Evolutionary conservation across 164 flowering plant genomes (phyloP).

Genomic region (Cinnamomum chago): DNA sequence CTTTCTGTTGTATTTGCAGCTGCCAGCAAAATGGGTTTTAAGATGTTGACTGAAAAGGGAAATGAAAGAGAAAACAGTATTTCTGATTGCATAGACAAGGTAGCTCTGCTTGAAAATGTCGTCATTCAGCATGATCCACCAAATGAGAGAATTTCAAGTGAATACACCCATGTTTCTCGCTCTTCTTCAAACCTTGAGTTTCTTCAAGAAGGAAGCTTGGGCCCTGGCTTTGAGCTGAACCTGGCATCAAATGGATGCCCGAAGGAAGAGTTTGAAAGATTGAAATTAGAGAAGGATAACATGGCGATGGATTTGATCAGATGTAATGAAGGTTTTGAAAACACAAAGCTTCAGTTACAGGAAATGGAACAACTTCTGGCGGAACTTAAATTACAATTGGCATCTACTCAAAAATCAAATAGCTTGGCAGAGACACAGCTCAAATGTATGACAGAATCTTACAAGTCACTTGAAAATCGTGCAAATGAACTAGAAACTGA

Average conservation of each 20-base stretch:
- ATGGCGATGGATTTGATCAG: constrained; percentile 45
- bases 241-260: constrained; percentile 35
- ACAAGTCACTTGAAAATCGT: constrained; percentile 75
- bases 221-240: constrained; percentile 41
- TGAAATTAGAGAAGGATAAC: constrained; percentile 66
- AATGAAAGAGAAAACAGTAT: constrained; percentile 46
- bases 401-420: constrained; percentile 65
- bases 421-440: constrained; percentile 93
- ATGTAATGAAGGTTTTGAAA: constrained; percentile 54
- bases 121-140: constrained; percentile 31
- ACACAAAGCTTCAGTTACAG: constrained; percentile 50
- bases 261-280: constrained; percentile 58
- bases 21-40: constrained; percentile 51
- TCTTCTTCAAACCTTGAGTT: constrained; percentile 55
- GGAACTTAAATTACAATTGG: constrained; percentile 68
- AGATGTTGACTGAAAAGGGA: constrained; percentile 43
- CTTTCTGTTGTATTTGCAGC: constrained; percentile 63
- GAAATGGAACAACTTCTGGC: constrained; percentile 65
- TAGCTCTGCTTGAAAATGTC: constrained; percentile 70
- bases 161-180: constrained; percentile 45
- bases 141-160: constrained; percentile 40
- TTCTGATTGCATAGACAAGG: constrained; percentile 81
- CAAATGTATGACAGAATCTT: constrained; percentile 97
- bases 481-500: constrained; percentile 63
- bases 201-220: constrained; percentile 54